phyloP scores from a whole-genome alignment of 2,329 filamentous ascomycete species.

The Pestalotiopsis sp. region DNA sequence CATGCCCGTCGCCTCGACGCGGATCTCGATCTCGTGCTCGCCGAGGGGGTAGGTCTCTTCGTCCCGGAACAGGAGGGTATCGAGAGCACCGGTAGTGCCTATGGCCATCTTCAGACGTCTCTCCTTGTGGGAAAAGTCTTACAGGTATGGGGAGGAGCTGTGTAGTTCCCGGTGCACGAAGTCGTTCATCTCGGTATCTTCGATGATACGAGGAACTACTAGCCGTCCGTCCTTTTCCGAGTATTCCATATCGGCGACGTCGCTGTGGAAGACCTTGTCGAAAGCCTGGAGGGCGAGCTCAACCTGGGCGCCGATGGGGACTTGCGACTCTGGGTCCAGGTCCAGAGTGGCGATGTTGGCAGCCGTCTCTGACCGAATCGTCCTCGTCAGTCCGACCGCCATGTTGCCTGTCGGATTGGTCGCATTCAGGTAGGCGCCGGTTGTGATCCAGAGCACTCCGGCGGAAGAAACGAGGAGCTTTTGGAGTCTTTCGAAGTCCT shows the following conservation, averaged over 20 bases:
- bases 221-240: conserved; percentile 23
- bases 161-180: conserved; percentile 23
- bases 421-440: conserved; percentile 22
- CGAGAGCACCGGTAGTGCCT: conserved; percentile 15
- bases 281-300: conserved; percentile 18
- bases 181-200: conserved; percentile 25
- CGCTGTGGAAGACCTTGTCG: conserved; percentile 12
- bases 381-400: conserved; percentile 27
- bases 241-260: conserved; percentile 22
- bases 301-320: conserved; percentile 19
- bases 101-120: conserved; percentile 18
- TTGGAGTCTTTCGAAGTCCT: conserved; percentile 20
- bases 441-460: conserved; percentile 25
- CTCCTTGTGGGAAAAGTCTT: conserved; percentile 17
- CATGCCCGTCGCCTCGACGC: conserved; percentile 29
- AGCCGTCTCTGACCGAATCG: conserved; percentile 26
- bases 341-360: conserved; percentile 26
- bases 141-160: conserved; percentile 22
- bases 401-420: conserved; percentile 23
- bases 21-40: conserved; percentile 36
- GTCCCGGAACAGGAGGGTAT: conserved; percentile 19
- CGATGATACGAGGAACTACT: conserved; percentile 22
- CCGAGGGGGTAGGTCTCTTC: conserved; percentile 22
- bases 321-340: conserved; percentile 26
- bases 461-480: conserved; percentile 18